These are phyloP conservation scores for Aspergillus egyptiacus DNA, from an alignment of 495 filamentous ascomycete genomes.

Conservation along the genomic window DNA sequence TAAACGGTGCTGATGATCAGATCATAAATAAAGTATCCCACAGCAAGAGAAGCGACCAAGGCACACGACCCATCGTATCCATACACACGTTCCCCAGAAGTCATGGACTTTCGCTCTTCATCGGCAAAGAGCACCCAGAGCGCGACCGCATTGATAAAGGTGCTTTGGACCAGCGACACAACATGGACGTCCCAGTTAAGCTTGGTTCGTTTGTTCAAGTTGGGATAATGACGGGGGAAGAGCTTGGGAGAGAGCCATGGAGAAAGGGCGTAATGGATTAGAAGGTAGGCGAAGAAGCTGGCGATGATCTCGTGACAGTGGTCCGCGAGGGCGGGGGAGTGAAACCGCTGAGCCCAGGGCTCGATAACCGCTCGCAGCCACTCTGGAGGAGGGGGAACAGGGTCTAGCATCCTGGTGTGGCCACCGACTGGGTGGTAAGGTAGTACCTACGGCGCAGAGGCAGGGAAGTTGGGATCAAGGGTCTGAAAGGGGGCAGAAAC, in stretches of 20 bases:
- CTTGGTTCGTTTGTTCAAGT: constrained; percentile 59
- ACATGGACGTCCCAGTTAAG: constrained; percentile 97
- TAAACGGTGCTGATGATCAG: constrained; percentile 65
- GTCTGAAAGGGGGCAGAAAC: background rate
- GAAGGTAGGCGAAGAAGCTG: constrained; percentile 68
- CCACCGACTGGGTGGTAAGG: background rate
- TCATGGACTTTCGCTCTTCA: constrained; percentile 67
- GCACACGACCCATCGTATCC: constrained; percentile 82
- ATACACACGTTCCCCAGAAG: constrained; percentile 71
- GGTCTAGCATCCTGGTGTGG: constrained; percentile 42
- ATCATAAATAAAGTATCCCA: constrained; percentile 97
- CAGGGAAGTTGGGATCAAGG: background rate
- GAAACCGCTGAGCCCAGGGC: constrained; percentile 44
- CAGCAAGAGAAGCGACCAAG: constrained; percentile 75
- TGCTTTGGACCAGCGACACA: constrained; percentile 82
- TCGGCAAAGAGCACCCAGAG: constrained; percentile 81
- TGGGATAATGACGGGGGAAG: constrained; percentile 67
- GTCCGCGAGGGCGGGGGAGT: constrained; percentile 65
- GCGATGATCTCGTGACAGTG: constrained; percentile 86
- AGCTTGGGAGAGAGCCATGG: constrained; percentile 63
- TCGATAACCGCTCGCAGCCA: constrained; percentile 38
- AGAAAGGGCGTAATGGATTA: constrained; percentile 67
- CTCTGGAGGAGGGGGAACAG: constrained; percentile 40
- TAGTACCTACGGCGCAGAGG: background rate
- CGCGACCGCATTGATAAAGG: constrained; percentile 68